These are phyloP conservation scores for Ceratocystiopsis sp. DNA, from an alignment of 2,329 filamentous ascomycete genomes.

Conservation along the genomic window DNA sequence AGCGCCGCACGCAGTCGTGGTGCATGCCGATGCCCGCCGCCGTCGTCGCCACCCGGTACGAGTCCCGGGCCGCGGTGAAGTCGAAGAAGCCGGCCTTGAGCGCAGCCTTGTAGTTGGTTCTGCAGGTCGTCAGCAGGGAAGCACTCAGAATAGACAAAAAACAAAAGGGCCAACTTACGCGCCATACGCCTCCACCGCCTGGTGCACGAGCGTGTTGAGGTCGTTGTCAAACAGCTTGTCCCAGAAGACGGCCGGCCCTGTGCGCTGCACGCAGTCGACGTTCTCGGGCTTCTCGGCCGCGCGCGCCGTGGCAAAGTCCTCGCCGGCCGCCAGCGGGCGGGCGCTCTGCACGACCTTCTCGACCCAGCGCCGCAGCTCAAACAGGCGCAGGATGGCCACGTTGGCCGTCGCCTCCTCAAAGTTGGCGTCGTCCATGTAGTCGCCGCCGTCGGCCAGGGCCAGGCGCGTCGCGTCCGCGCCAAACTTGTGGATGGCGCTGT, in stretches of 20 bases:
- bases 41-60: conserved; percentile 70
- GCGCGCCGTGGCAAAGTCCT: too few species aligned
- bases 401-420: conserved; percentile 94
- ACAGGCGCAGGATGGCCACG: conserved; percentile 74
- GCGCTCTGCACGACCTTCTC: conserved; percentile 62
- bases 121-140: too few species aligned
- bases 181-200: too few species aligned
- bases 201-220: conserved; percentile 57
- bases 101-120: conserved; percentile 69
- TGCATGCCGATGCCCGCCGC: conserved; percentile 76
- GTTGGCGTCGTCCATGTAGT: conserved; percentile 89
- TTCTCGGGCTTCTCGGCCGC: conserved; percentile 85
- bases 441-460: conserved; percentile 84
- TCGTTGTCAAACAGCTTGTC: conserved; percentile 89
- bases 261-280: conserved; percentile 73
- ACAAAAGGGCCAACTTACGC: too few species aligned
- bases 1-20: conserved; percentile 58
- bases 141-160: too few species aligned
- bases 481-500: conserved; percentile 76
- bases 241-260: conserved; percentile 58
- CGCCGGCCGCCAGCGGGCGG: conserved; percentile 27
- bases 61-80: conserved; percentile 69
- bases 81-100: conserved; percentile 80
- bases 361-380: conserved; percentile 69
- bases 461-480: conserved; percentile 82